Evolutionary conservation across 495 filamentous ascomycete genomes (phyloP).

Genomic region (Sordaria brevicollis): DNA sequence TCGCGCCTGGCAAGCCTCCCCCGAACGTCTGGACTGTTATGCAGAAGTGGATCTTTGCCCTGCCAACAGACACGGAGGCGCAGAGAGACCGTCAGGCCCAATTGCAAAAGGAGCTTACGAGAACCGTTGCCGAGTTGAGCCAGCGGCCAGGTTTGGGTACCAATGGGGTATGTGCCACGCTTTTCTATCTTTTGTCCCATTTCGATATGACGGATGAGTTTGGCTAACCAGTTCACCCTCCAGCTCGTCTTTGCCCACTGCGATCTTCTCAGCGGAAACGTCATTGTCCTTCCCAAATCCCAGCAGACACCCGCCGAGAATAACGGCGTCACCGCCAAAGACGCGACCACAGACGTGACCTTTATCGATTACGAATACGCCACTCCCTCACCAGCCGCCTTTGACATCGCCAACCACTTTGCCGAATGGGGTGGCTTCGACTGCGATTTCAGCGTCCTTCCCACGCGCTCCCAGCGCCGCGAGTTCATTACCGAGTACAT

Average conservation of each 20-base stretch:
- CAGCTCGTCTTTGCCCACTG: slow-evolving; percentile 90
- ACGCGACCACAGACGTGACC: slow-evolving; percentile 44
- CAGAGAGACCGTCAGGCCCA: slow-evolving; percentile 53
- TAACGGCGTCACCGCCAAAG: slow-evolving; percentile 16
- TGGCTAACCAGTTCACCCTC: slow-evolving; percentile 12
- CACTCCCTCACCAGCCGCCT: slow-evolving; percentile 88
- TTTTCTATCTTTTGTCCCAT: slow-evolving; percentile 1
- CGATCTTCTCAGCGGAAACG: slow-evolving; percentile 89
- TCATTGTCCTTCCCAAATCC: slow-evolving; percentile 64
- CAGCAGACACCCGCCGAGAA: slow-evolving; percentile 15
- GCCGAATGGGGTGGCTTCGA: slow-evolving; percentile 97
- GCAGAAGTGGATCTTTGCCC: slow-evolving; percentile 87
- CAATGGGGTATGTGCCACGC: slow-evolving; percentile 49
- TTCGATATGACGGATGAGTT: background rate
- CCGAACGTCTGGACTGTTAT: slow-evolving; percentile 89
- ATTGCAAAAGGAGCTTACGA: slow-evolving; percentile 66
- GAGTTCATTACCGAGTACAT: slow-evolving; percentile 82
- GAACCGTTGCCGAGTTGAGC: slow-evolving; percentile 57
- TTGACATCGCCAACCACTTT: slow-evolving; percentile 98
- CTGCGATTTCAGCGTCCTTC: slow-evolving; percentile 79
- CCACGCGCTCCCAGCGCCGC: slow-evolving; percentile 64
- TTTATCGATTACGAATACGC: slow-evolving; percentile 99
- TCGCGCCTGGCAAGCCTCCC: slow-evolving; percentile 50
- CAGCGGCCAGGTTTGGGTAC: slow-evolving; percentile 62
- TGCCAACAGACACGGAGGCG: slow-evolving; percentile 59